Evolutionary conservation across 495 filamentous ascomycete species (phyloP).

Genomic region (Penicillium robsamsonii): DNA sequence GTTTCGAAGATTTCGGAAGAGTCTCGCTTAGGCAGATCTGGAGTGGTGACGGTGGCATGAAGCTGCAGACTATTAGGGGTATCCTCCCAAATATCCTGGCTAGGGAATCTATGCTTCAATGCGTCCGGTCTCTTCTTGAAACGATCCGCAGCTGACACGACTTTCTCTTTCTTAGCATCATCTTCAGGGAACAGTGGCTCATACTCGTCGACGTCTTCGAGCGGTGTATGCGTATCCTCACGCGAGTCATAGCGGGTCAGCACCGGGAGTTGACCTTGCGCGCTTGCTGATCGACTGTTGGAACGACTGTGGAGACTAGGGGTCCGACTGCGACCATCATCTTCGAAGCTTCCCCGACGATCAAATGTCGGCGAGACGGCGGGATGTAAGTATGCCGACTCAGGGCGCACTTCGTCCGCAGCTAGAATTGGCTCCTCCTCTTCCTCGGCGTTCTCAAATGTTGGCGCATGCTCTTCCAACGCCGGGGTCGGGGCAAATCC

Average conservation of each 20-base stretch:
- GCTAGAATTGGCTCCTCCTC: slow-evolving; percentile 80
- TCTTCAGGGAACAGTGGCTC: slow-evolving; percentile 93
- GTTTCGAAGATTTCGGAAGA: slow-evolving; percentile 47
- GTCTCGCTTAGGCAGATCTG: slow-evolving; percentile 50
- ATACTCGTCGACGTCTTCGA: slow-evolving; percentile 91
- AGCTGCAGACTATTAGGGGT: slow-evolving; percentile 83
- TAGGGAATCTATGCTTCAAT: slow-evolving; percentile 79
- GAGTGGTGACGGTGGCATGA: slow-evolving; percentile 79
- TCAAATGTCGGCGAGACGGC: slow-evolving; percentile 70
- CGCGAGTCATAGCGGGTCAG: slow-evolving; percentile 52
- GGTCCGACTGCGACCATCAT: slow-evolving; percentile 52
- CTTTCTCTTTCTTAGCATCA: slow-evolving; percentile 56
- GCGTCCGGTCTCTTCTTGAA: slow-evolving; percentile 60
- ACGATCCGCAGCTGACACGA: slow-evolving; percentile 56
- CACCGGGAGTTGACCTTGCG: slow-evolving; percentile 46
- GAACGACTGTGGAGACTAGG: slow-evolving; percentile 64
- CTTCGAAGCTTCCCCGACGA: slow-evolving; percentile 57
- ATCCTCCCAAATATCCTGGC: slow-evolving; percentile 96
- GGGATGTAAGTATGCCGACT: slow-evolving; percentile 63
- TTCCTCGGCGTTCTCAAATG: slow-evolving; percentile 24
- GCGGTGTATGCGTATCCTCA: slow-evolving; percentile 60
- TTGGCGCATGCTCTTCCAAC: slow-evolving; percentile 13
- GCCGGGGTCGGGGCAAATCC: slow-evolving; percentile 48
- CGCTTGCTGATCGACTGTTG: slow-evolving; percentile 67
- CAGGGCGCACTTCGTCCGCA: slow-evolving; percentile 84